Percentiles rank a stretch among this genome's conserved stretches.
These are phyloP conservation scores for Lentinus polychrous DNA, from an alignment of 1,284 basidiomycete genomes.

Conservation along the genomic window DNA sequence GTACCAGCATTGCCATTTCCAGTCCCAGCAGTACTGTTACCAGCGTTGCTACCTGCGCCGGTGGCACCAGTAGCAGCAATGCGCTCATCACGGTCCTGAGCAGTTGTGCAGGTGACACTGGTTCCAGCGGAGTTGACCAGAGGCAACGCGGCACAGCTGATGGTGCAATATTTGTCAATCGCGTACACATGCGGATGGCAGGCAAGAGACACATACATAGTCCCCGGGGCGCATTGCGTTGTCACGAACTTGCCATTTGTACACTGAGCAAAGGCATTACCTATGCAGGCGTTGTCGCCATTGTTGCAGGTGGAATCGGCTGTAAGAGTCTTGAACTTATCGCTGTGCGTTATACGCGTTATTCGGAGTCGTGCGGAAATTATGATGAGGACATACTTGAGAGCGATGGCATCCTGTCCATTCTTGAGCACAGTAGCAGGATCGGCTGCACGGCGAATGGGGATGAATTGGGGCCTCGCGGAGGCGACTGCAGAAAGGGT, in stretches of 20 bases:
- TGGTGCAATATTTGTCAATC: conserved; percentile 13
- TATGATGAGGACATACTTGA: conserved; percentile 34
- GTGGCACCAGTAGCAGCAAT: conserved; percentile 35
- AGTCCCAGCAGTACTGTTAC: background rate
- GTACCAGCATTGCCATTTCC: conserved; percentile 14
- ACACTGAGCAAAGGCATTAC: conserved; percentile 30
- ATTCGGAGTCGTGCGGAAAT: background rate
- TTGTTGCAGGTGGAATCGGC: conserved; percentile 32
- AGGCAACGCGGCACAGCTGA: conserved; percentile 43
- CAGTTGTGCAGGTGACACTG: conserved; percentile 39
- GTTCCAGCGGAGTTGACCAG: conserved; percentile 46
- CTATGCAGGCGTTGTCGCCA: conserved; percentile 30
- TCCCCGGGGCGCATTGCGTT: conserved; percentile 31
- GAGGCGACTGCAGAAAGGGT: conserved; percentile 26
- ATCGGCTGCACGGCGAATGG: conserved; percentile 29
- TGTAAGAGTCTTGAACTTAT: conserved; percentile 33
- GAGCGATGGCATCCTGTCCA: conserved; percentile 44
- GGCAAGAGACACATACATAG: conserved; percentile 18
- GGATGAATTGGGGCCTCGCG: conserved; percentile 29
- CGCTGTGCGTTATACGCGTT: conserved; percentile 41
- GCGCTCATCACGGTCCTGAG: conserved; percentile 30
- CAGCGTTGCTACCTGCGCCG: conserved; percentile 6
- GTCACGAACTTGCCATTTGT: conserved; percentile 32
- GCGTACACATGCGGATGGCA: background rate
- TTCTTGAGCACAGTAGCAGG: conserved; percentile 32